Base-by-base conservation (phyloP, 768 basidiomycete genomes). In the Phlebiopsis flavidoalba region DNA sequence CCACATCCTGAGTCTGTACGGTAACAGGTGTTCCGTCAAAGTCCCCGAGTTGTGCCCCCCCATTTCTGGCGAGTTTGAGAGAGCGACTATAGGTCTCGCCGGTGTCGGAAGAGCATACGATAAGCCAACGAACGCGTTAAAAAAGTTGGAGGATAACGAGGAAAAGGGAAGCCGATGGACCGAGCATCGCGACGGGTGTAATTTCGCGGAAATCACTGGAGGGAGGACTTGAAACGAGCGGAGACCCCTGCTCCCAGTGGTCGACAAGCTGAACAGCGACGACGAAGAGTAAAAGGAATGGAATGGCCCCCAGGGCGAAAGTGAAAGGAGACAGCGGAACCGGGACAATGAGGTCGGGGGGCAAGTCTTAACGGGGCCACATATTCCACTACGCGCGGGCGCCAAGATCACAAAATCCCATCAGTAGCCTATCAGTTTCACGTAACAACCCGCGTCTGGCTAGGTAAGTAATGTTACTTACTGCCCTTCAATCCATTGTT, bases 211-310 rank as follows among this genome's bases (percentile, higher is more conserved):
- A 47, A 63, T 61, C 62, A 61, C 53, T 56, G 59, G 59, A 45
- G 53, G 59, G 58, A 52, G 63, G 62, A 54, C n/a, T 40, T 17
- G n/a, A 65, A 64, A 68, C n/a, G 60, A 72, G 62, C 53, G 70
- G 69, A 76, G 77, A 72, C 69, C 77, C n/a, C 74, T 65, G 77
- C 77, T 76, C 77, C 76, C 68, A 60, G 51, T 63, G 65, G 61
- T 60, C 57, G 71, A 64, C 62, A 64, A 66, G 63, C 64, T 64
- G 60, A 63, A 60, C 31, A 57, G 52, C 62, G 65, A 67, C 66
- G 66, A 63, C 61, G 65, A 69, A 65, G 58, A 60, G 59, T 61
- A 47, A 64, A 68, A 65, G 52, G 50, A 66, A 69, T 58, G 59
- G 64, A 65, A 58, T 66, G 63, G 72, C 75, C 77, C 71, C 72